phyloP scores from a whole-genome alignment of 768 basidiomycete genomes.

The Astraeus odoratus region DNA sequence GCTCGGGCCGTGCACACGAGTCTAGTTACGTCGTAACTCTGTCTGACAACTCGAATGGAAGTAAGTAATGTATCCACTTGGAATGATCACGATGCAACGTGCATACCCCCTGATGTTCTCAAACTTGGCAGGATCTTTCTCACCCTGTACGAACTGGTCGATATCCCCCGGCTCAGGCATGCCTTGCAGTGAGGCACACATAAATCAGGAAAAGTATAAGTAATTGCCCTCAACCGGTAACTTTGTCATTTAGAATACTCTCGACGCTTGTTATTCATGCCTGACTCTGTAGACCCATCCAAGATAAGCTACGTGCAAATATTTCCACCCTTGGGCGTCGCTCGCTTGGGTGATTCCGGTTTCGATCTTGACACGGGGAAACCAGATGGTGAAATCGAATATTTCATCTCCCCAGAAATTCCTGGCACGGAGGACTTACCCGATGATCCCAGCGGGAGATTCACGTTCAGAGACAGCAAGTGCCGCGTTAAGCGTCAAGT shows the following conservation, averaged over 20 bases:
- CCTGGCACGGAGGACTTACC: constrained; percentile 20
- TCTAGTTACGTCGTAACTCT: no score
- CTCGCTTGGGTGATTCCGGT: constrained; percentile 28
- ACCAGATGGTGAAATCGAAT: constrained; percentile 6
- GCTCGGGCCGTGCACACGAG: no score
- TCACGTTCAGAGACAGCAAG: constrained; percentile 18
- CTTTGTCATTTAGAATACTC: background rate
- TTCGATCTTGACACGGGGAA: constrained; percentile 6
- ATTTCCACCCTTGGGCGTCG: constrained; percentile 30
- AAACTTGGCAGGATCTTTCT: no score
- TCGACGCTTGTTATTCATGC: background rate
- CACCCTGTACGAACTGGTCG: no score
- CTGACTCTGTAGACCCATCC: background rate
- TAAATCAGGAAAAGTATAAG: no score
- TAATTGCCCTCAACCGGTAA: no score
- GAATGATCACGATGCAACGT: no score
- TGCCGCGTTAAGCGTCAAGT: constrained; percentile 26
- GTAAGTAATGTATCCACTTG: no score
- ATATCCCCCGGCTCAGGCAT: no score
- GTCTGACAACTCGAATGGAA: no score
- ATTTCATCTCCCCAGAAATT: constrained; percentile 23
- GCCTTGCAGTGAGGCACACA: no score
- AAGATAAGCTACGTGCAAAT: constrained; percentile 17
- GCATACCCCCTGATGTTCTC: no score
- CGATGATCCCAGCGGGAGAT: constrained; percentile 3